Conservation (phyloP, 164 flowering plant species). For the Tinospora cordifolia region DNA sequence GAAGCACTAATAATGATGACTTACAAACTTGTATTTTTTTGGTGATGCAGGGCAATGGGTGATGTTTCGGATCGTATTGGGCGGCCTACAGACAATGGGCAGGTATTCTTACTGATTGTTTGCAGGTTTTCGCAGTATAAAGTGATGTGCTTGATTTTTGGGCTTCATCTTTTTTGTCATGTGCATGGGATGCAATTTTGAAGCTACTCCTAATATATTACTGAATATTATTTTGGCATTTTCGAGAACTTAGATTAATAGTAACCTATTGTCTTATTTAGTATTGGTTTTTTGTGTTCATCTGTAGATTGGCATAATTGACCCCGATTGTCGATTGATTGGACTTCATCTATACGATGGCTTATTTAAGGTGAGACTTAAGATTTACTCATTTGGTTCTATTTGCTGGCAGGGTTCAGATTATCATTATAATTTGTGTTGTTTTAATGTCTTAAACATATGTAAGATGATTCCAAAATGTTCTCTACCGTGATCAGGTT, state of each 20-base stretch:
- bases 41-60: conserved; percentile 70
- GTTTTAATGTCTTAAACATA: neutral
- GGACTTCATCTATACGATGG: conserved; percentile 99
- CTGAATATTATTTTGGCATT: neutral
- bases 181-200: neutral
- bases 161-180: neutral
- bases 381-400: neutral
- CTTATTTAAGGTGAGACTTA: conserved; percentile 72
- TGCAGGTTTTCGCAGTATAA: neutral
- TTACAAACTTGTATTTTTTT: conserved; percentile 2
- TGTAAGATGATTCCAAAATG: neutral
- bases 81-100: conserved; percentile 97
- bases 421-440: neutral
- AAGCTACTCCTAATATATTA: neutral
- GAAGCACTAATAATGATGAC: neutral
- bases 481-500: conserved; percentile 42
- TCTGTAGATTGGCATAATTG: conserved; percentile 89
- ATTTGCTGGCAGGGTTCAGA: neutral
- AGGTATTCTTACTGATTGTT: conserved; percentile 39
- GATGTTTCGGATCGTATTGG: conserved; percentile 98
- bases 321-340: conserved; percentile 94
- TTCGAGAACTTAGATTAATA: neutral
- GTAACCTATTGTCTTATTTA: neutral
- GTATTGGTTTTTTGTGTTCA: neutral
- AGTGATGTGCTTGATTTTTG: neutral